Base-by-base conservation (phyloP, 345 rosid species). In the Citrus sp. region DNA sequence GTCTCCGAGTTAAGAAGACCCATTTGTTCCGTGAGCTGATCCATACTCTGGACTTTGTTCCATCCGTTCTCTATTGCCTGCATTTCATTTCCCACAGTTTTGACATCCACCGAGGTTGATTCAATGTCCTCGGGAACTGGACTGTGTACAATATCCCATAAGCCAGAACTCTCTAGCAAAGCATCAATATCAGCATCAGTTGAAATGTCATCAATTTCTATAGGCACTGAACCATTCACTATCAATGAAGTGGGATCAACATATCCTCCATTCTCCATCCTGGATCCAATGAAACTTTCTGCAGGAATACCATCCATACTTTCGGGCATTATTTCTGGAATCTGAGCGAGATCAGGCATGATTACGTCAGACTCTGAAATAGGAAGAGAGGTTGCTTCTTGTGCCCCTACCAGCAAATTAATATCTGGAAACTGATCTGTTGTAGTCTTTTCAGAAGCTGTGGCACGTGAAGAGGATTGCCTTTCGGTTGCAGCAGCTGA, bases 1-100 rank as follows among this genome's bases (percentile, higher is more conserved):
- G 78, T 79, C 12, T 90, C 90, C 27, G 99, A 88, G 22, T 90
- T 69, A 74, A 94, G 92, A 82, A 85, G 97, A 67, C 88, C 93
- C 98, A 97, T 92, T 84, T 91, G 93, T 79, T 89, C 94, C 5
- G 98, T 92, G 21, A 94, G 93, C 72, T 90, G 84, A 84, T 92
- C 90, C 92, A 94, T 71, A 78, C 84, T 86, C 80, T 86, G 82
- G 28, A 80, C 51, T 64, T 84, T 85, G 77, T 82, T 86, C 93
- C 93, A 88, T 75, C 82, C 87, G 42, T 87, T 87, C 70, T 84
- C 90, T 28, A 12, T 74, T 46, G 58, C 70, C 84, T 80, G 85
- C 69, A 70, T 70, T 74, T 82, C 88, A 19, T 74, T 84, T 51
- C 72, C 90, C 54, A 75, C 72, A 32, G 73, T 37, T 77, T 72